A percentile compares a stretch with the other conserved stretches of the same genome.
These are phyloP conservation scores for Trichomonas tenax DNA, from an alignment of 208 protist genomes.

Conservation along the genomic window DNA sequence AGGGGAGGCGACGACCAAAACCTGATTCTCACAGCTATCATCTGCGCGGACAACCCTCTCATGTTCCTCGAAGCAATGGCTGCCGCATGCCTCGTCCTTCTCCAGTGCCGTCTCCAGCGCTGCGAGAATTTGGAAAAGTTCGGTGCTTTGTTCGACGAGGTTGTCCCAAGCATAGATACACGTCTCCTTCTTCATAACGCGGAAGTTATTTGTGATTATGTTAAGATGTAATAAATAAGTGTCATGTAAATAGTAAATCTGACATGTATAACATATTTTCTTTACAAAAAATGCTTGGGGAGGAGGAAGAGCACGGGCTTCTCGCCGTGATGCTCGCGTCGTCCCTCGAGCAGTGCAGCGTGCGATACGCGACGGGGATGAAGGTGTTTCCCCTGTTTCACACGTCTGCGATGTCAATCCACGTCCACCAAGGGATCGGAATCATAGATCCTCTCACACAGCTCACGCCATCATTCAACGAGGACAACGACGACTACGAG, in stretches of 20 bases:
- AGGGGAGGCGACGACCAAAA: background rate
- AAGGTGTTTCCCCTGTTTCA: background rate
- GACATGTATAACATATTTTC: too few relatives aligned
- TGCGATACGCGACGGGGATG: background rate
- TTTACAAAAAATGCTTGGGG: too few relatives aligned
- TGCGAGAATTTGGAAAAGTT: background rate
- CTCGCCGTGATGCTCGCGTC: background rate
- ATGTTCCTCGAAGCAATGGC: background rate
- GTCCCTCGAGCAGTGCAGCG: background rate
- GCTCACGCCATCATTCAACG: background rate
- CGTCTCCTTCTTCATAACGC: background rate
- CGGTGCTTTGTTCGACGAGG: background rate
- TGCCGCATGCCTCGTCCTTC: background rate
- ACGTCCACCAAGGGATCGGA: background rate
- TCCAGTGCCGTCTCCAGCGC: background rate
- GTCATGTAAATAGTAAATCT: too few relatives aligned
- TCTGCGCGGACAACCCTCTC: background rate
- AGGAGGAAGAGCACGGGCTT: background rate
- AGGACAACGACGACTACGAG: background rate
- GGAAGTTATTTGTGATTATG: background rate
- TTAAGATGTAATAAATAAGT: background rate
- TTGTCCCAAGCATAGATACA: background rate
- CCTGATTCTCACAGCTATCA: background rate
- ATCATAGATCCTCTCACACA: background rate
- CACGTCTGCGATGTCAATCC: background rate